These are phyloP conservation scores for Calonectria leucothoes DNA, from an alignment of 2,329 filamentous ascomycete species.

Conservation along the genomic window DNA sequence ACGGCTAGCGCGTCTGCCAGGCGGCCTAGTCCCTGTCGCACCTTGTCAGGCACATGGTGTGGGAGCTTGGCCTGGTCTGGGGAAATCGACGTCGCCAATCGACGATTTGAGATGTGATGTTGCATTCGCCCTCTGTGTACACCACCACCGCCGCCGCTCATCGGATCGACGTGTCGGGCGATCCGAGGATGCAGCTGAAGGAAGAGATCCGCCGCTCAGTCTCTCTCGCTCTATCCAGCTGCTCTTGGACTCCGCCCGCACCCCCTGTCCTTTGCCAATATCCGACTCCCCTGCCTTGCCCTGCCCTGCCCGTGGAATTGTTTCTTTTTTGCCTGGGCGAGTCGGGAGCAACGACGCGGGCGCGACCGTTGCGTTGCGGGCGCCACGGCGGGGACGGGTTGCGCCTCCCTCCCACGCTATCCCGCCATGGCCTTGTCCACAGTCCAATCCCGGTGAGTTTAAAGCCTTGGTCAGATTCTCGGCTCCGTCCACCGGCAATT, in stretches of 20 bases:
- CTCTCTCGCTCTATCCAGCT: background rate
- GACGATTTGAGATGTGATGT: constrained; percentile 17
- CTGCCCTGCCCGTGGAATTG: background rate
- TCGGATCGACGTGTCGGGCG: constrained; percentile 12
- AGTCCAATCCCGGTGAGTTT: background rate
- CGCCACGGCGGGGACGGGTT: background rate
- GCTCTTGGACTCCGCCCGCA: background rate
- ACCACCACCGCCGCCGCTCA: background rate
- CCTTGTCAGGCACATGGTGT: constrained; percentile 22
- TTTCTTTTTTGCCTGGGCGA: constrained; percentile 2
- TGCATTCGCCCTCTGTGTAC: background rate
- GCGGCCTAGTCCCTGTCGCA: constrained; percentile 24
- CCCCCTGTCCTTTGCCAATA: background rate
- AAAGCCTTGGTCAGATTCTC: background rate
- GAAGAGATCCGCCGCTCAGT: constrained; percentile 3
- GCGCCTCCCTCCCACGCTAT: constrained; percentile 15
- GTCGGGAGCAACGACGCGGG: constrained; percentile 1
- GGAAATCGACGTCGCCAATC: constrained; percentile 24
- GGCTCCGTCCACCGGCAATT: constrained; percentile 7
- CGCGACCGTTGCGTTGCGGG: constrained; percentile 22
- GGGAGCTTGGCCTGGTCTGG: constrained; percentile 16
- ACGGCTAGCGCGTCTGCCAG: constrained; percentile 12
- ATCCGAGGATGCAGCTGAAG: background rate
- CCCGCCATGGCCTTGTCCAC: background rate
- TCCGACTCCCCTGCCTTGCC: background rate